Evolutionary conservation across 495 filamentous ascomycete genomes (phyloP).

Genomic region (Aspergillus hancockii): DNA sequence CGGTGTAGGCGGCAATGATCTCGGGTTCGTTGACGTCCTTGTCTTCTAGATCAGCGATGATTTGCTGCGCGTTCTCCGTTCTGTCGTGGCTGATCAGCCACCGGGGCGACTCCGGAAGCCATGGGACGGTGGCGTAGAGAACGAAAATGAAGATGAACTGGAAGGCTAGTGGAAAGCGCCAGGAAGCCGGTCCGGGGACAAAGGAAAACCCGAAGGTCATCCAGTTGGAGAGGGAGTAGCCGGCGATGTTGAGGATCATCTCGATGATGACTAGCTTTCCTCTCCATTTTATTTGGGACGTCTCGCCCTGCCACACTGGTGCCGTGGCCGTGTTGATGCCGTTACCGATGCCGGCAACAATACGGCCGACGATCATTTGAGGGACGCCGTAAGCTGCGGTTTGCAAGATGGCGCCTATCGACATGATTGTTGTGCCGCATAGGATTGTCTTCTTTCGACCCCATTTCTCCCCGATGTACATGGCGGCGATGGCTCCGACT

Average conservation of each 20-base stretch:
- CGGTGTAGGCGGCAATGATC: conserved; percentile 41
- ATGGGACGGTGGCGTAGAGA: conserved; percentile 49
- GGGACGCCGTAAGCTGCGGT: conserved; percentile 52
- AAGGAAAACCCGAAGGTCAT: conserved; percentile 59
- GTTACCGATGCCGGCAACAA: conserved; percentile 50
- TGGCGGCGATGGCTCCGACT: conserved; percentile 53
- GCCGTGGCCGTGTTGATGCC: conserved; percentile 65
- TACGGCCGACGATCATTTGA: conserved; percentile 65
- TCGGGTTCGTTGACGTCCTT: conserved; percentile 45
- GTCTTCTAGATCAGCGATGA: conserved; percentile 49
- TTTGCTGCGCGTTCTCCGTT: conserved; percentile 44
- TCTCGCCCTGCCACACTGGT: conserved; percentile 68
- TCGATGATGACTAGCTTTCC: conserved; percentile 64
- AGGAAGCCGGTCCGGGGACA: conserved; percentile 43
- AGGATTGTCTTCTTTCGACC: conserved; percentile 59
- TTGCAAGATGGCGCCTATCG: conserved; percentile 60
- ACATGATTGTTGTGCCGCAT: conserved; percentile 58
- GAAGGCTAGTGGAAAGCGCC: conserved; percentile 57
- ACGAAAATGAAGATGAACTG: conserved; percentile 56
- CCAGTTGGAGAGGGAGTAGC: conserved; percentile 56
- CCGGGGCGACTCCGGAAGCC: conserved; percentile 58
- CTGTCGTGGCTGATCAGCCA: conserved; percentile 47
- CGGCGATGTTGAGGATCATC: conserved; percentile 61
- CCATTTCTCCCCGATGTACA: conserved; percentile 54
- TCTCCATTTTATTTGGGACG: conserved; percentile 57